phyloP scores from a whole-genome alignment of 371 early-diverging fungal species.

The Fennellomyces sp. region DNA sequence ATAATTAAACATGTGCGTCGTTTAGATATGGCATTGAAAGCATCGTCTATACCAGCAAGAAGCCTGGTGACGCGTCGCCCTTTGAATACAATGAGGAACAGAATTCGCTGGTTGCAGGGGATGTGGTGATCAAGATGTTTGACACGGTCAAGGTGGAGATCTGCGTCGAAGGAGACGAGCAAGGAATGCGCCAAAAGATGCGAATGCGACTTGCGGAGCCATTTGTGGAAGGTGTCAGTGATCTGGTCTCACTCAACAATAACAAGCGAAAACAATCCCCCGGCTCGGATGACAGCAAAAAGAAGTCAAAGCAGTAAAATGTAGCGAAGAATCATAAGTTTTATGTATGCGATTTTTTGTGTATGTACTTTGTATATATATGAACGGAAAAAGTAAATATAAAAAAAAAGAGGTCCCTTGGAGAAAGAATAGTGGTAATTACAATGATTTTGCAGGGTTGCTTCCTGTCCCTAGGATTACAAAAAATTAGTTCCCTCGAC shows the following conservation, averaged over 20 bases:
- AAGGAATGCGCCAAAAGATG: slow-evolving; percentile 73
- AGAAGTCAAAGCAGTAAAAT: neutral
- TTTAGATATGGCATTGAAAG: slow-evolving; percentile 89
- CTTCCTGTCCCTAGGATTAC: slow-evolving; percentile 9
- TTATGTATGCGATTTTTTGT: neutral
- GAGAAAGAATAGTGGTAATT: slow-evolving; percentile 2
- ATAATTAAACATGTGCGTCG: neutral
- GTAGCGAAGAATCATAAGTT: neutral
- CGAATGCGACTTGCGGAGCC: slow-evolving; percentile 74
- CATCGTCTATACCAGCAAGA: slow-evolving; percentile 70
- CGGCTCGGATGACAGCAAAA: neutral
- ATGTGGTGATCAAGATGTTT: slow-evolving; percentile 71
- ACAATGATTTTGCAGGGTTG: slow-evolving; percentile 6
- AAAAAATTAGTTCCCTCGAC: slow-evolving; percentile 4
- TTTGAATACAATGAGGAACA: slow-evolving; percentile 35
- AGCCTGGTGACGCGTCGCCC: slow-evolving; percentile 24
- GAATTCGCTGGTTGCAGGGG: slow-evolving; percentile 43
- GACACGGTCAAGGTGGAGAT: slow-evolving; percentile 76
- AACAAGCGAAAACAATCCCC: neutral
- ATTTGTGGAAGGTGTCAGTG: slow-evolving; percentile 56
- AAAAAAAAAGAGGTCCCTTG: slow-evolving; percentile 3
- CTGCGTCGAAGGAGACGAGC: slow-evolving; percentile 74
- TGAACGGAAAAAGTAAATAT: neutral
- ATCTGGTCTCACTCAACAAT: slow-evolving; percentile 13
- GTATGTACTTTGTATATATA: neutral